Evolutionary conservation across 768 basidiomycete genomes (phyloP), one percentile per base, ranked within the genome.

Genomic region (Boletales sp.): DNA sequence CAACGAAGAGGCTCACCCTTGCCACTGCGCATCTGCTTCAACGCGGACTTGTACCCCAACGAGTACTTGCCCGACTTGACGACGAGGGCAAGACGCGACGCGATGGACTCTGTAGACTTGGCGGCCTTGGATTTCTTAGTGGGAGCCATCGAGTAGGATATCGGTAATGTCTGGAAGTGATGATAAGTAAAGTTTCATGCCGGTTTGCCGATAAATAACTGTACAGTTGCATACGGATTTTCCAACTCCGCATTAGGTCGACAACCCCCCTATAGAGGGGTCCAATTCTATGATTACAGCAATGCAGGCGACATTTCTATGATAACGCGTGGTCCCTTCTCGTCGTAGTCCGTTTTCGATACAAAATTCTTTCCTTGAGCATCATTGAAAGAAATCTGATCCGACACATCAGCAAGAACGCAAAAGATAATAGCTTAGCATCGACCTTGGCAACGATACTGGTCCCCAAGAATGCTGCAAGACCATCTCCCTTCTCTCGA

Each of bases 11-110:
- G 66, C 93, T 80, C 72, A 97, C 95, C 92, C 81, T 96, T 95
- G 70, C 96, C 94, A 57, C 74, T 87, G 68, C 95, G 89, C 90
- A 99, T 96, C 75, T 92, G 87, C 83, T 98, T 97, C 66, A 99
- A 79, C 46, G 94, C 92, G 55, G 92, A 91, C 76, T 98, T 98
- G 86, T 97, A 97, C 54, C 96, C 96, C 55, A 98, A 79, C 48
- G 81, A 79, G 84, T 93, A 98, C 75, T 97, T 95, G 60, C 95
- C 95, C 59, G 94, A 97, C 82, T 98, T 98, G 72, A 97, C 93
- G 70, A 96, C 94, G 65, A 99, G 91, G 46, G 88, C 84, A 53
- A 95, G 87, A 65, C 87, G 85, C 62, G 94, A 83, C 60, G 92
- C 77, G 74, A 97, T 94, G 61, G 90, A 93, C 79, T 96, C 94